phyloP scores from a whole-genome alignment of 2,329 filamentous ascomycete genomes.

The Apiospora pterosperma region DNA sequence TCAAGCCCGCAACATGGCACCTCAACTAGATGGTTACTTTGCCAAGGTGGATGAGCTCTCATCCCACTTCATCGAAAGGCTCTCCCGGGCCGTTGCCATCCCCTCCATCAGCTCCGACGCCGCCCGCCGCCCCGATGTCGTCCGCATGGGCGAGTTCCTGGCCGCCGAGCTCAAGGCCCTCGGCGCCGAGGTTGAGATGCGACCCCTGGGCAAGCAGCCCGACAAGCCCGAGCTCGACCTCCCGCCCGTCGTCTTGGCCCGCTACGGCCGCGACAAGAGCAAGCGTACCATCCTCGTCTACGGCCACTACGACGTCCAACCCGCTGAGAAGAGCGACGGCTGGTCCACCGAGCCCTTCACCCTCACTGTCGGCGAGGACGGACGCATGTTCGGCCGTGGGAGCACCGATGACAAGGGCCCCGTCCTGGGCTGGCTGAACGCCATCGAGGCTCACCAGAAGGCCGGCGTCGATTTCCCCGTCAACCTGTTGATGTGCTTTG shows the following conservation, averaged over 20 bases:
- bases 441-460: constrained; percentile 96
- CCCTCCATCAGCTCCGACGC: constrained; percentile 92
- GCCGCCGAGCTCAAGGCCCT: constrained; percentile 77
- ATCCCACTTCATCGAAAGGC: constrained; percentile 80
- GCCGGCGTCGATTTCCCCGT: constrained; percentile 92
- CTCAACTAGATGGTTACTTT: constrained; percentile 88
- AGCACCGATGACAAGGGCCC: constrained; percentile 98
- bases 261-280: constrained; percentile 87
- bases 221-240: constrained; percentile 87
- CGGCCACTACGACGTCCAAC: constrained; percentile 98
- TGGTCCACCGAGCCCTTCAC: constrained; percentile 96
- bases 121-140: constrained; percentile 82
- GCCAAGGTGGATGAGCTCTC: constrained; percentile 82
- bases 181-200: constrained; percentile 83
- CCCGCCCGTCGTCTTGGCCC: constrained; percentile 85
- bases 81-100: constrained; percentile 90
- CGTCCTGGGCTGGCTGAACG: constrained; percentile 95
- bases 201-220: constrained; percentile 86
- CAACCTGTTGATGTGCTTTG: constrained; percentile 98
- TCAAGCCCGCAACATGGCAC: constrained; percentile 77
- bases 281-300: constrained; percentile 97
- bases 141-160: constrained; percentile 94
- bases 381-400: constrained; percentile 92
- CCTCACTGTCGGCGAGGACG: constrained; percentile 82
- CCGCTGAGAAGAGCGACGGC: constrained; percentile 86